Evolutionary conservation across 495 filamentous ascomycete genomes (phyloP), one percentile per base, ranked within the genome.

Genomic region (Elasticomyces elasticus): DNA sequence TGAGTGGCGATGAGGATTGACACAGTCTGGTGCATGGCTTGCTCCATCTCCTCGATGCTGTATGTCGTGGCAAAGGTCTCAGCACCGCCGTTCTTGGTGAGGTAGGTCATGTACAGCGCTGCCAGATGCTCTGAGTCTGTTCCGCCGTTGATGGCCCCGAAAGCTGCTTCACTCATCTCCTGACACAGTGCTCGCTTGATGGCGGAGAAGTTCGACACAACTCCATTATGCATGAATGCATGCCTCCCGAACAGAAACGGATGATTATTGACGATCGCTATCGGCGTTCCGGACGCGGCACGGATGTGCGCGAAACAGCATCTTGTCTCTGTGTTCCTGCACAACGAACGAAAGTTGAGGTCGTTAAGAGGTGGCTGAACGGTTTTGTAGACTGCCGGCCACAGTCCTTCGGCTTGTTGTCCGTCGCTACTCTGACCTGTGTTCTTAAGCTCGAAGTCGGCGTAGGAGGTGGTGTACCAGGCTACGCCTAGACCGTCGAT

Each of bases 161-260:
- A 77, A 10, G 67, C 62, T 27, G 74, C 74, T 22, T 67, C 64
- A 33, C 59, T 61, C 59, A 78, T 64, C 5, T 67, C 50, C 26
- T 66, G 57, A 22, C 62, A 66, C 48, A 77, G 56, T 15, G 67
- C 65, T 12, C 71, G 67, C 24, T 68, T 63, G 50, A 78, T 72
- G 2, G 53, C 53, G 7, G 61, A 41, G 54, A 76, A 78, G 49
- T 67, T 54, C 12, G 68, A 62, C n/a, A 77, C 64, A 17, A 63
- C 67, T 12, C 74, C 74, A 58, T 76, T 76, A 56, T 77, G 74
- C 72, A 78, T 76, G 41, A 78, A 72, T 5, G 63, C 60, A 52
- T 75, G 72, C 23, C 73, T 62, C 22, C 75, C 73, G 46, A 76
- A 78, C 31, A 71, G 65, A 57, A 76, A 78, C 1, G 75, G 75